A percentile compares a stretch with the other conserved stretches of the same genome.
phyloP scores from a whole-genome alignment of 2,329 filamentous ascomycete species.

The Chrysoporthe cubensis region DNA sequence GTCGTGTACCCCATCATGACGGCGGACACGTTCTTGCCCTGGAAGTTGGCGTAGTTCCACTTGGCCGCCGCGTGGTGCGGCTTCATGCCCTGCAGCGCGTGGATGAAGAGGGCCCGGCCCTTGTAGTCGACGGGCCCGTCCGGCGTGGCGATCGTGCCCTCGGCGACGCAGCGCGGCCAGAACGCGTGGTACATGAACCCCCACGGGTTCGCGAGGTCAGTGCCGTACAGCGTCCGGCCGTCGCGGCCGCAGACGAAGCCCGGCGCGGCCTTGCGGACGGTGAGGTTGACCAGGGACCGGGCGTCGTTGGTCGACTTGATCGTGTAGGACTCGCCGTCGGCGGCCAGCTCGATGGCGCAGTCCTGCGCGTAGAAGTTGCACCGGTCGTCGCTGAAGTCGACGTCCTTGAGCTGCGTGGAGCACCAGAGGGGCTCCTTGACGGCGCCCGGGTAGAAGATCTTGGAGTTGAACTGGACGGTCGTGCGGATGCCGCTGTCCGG shows the following conservation, averaged over 20 bases:
- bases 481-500: constrained; percentile 76
- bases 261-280: constrained; percentile 73
- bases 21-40: constrained; percentile 83
- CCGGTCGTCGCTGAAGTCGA: constrained; percentile 83
- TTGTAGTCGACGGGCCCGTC: constrained; percentile 81
- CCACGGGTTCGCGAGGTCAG: constrained; percentile 85
- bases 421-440: constrained; percentile 81
- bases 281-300: constrained; percentile 82
- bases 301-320: constrained; percentile 91
- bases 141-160: constrained; percentile 83
- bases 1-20: constrained; percentile 96
- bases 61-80: constrained; percentile 90
- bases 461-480: constrained; percentile 92
- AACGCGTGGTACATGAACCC: constrained; percentile 90
- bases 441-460: constrained; percentile 80
- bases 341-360: constrained; percentile 81
- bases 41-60: constrained; percentile 95
- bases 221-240: constrained; percentile 84
- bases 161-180: constrained; percentile 84
- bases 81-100: constrained; percentile 97
- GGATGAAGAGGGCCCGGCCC: constrained; percentile 77
- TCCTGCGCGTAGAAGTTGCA: constrained; percentile 84
- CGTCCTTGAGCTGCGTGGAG: constrained; percentile 76
- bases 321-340: constrained; percentile 79
- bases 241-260: constrained; percentile 85